Evolutionary conservation across 306 rosid species (phyloP).

Genomic region (Cotoneaster glaucophyllus): DNA sequence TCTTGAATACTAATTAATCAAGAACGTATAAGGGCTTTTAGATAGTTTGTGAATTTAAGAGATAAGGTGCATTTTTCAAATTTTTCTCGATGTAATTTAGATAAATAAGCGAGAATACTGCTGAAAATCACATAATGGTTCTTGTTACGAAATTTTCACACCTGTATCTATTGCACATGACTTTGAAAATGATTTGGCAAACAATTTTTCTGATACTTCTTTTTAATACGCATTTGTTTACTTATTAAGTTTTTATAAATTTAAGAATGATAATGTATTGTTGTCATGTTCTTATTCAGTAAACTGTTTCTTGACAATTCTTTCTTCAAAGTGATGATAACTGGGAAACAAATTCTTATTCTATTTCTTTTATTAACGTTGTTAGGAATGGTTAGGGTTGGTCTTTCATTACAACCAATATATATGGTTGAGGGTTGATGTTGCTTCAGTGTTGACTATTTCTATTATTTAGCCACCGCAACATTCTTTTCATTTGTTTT

Average conservation of each 20-base stretch:
- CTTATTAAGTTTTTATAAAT: neutral
- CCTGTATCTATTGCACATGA: neutral
- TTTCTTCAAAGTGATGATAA: neutral
- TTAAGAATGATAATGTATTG: neutral
- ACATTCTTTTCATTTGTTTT: neutral
- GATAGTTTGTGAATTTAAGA: no score
- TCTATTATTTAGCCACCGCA: neutral
- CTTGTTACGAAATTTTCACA: no score
- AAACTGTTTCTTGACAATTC: neutral
- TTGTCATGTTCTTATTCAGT: neutral
- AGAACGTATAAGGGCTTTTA: no score
- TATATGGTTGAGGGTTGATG: neutral
- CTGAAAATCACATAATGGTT: neutral
- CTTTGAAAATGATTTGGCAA: neutral
- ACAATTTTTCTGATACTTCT: neutral
- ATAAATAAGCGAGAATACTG: neutral
- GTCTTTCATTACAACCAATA: neutral
- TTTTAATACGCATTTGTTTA: neutral
- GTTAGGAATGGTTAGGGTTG: neutral
- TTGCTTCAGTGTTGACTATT: neutral
- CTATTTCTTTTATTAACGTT: neutral
- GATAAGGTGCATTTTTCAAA: no score
- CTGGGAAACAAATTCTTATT: neutral
- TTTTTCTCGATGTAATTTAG: neutral
- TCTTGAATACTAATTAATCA: no score